Conservation (phyloP, 306 rosid genomes). For the Datisca glomerata region DNA sequence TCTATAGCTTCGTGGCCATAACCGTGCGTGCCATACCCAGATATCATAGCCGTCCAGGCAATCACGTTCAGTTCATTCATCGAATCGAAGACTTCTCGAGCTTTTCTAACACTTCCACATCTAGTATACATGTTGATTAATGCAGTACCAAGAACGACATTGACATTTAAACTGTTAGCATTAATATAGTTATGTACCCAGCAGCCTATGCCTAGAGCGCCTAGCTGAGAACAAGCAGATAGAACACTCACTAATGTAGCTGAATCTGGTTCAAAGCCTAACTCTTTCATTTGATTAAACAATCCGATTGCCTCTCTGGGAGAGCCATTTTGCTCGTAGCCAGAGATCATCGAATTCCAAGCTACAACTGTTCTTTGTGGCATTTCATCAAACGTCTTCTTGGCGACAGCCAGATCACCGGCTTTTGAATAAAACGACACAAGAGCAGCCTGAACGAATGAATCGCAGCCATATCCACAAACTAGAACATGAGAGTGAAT, state of each 20-base stretch:
- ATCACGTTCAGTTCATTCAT: constrained; percentile 56
- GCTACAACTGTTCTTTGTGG: constrained; percentile 47
- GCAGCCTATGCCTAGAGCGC: constrained; percentile 54
- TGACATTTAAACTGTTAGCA: constrained; percentile 27
- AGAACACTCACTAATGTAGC: constrained; percentile 47
- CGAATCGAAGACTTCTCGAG: constrained; percentile 50
- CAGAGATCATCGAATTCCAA: constrained; percentile 85
- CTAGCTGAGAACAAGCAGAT: constrained; percentile 76
- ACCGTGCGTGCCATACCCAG: constrained; percentile 79
- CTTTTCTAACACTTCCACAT: constrained; percentile 55
- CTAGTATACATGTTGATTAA: constrained; percentile 77
- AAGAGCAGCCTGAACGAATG: constrained; percentile 63
- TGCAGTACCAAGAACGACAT: constrained; percentile 59
- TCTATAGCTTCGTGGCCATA: constrained; percentile 57
- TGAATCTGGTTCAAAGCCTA: constrained; percentile 43
- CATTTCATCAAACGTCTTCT: constrained; percentile 58
- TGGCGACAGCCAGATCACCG: constrained; percentile 28
- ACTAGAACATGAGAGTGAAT: constrained; percentile 54
- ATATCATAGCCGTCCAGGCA: constrained; percentile 88
- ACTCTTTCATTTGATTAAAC: constrained; percentile 32
- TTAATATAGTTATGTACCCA: constrained; percentile 49
- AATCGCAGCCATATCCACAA: constrained; percentile 43
- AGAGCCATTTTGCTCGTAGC: constrained; percentile 67
- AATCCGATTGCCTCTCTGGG: constrained; percentile 40
- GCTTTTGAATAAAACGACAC: constrained; percentile 44